phyloP scores from a whole-genome alignment of 202 grass and related monocot genomes.

The Eragrostis tef region DNA sequence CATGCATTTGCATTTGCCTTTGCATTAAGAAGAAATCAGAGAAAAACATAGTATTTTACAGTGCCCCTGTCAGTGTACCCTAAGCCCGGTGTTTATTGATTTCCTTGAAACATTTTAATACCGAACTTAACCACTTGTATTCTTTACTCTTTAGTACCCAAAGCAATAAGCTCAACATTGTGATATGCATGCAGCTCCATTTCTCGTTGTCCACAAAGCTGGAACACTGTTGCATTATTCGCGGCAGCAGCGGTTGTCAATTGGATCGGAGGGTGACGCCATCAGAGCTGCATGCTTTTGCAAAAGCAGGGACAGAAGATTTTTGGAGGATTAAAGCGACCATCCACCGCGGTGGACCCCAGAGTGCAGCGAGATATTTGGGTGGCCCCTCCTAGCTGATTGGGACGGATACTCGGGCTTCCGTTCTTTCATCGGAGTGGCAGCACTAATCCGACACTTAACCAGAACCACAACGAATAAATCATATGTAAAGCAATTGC shows the following conservation, averaged over 20 bases:
- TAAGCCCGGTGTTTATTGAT: not conserved
- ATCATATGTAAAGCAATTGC: constrained; percentile 30
- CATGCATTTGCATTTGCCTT: too few species aligned
- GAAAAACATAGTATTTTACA: too few species aligned
- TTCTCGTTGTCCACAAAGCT: constrained; percentile 1
- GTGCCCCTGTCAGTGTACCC: too few species aligned
- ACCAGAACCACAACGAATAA: constrained; percentile 43
- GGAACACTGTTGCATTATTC: constrained; percentile 43
- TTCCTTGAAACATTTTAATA: not conserved
- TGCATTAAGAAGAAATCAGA: too few species aligned
- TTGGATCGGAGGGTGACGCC: constrained; percentile 48
- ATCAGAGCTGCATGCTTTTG: constrained; percentile 27
- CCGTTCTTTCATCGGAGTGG: not conserved
- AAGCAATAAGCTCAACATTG: constrained; percentile 14
- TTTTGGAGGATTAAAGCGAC: constrained; percentile 1
- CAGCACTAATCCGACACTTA: constrained; percentile 44
- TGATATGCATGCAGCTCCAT: constrained; percentile 16
- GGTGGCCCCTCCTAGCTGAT: not conserved
- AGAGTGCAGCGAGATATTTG: not conserved
- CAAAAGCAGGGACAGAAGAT: constrained; percentile 40
- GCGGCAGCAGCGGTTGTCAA: constrained; percentile 36
- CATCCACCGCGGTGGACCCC: constrained; percentile 12
- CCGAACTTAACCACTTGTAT: too few species aligned
- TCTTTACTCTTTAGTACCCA: not conserved
- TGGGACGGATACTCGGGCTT: not conserved